Conservation (phyloP, 345 rosid species). For the Lepidium africanum region DNA sequence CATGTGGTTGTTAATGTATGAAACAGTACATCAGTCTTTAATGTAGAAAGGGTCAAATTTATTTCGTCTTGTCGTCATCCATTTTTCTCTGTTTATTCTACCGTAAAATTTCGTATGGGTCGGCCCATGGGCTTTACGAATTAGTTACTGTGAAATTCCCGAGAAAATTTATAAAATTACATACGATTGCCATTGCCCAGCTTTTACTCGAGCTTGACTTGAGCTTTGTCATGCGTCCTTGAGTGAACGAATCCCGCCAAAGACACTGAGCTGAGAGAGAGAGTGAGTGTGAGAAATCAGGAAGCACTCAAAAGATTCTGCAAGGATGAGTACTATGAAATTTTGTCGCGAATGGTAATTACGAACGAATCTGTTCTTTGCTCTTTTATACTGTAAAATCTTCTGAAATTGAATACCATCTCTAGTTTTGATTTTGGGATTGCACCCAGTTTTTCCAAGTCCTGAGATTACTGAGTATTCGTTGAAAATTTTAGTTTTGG, state of each 20-base stretch:
- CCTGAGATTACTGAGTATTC: neutral
- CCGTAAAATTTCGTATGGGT: neutral
- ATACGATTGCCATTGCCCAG: neutral
- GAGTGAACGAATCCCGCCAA: conserved; percentile 12
- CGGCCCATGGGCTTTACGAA: conserved; percentile 10
- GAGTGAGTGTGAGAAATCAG: neutral
- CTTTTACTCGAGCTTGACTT: conserved; percentile 8
- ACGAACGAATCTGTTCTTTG: conserved; percentile 3
- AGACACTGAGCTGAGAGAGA: neutral
- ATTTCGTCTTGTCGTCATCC: neutral
- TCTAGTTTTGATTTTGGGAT: neutral
- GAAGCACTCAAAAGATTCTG: neutral
- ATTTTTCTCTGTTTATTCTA: neutral
- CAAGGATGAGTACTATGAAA: conserved; percentile 78
- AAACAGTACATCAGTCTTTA: neutral
- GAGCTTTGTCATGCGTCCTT: neutral
- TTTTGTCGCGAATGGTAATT: conserved; percentile 78
- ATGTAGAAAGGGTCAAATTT: conserved; percentile 29
- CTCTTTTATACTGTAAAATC: neutral
- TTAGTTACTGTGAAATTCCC: neutral
- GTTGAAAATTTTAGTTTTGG: too few relatives aligned
- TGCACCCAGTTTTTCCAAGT: neutral
- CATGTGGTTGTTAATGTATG: conserved; percentile 26
- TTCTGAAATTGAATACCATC: neutral
- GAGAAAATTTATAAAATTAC: neutral